These are phyloP conservation scores for Endothia cerciana DNA, from an alignment of 2,329 filamentous ascomycete species.

Conservation along the genomic window DNA sequence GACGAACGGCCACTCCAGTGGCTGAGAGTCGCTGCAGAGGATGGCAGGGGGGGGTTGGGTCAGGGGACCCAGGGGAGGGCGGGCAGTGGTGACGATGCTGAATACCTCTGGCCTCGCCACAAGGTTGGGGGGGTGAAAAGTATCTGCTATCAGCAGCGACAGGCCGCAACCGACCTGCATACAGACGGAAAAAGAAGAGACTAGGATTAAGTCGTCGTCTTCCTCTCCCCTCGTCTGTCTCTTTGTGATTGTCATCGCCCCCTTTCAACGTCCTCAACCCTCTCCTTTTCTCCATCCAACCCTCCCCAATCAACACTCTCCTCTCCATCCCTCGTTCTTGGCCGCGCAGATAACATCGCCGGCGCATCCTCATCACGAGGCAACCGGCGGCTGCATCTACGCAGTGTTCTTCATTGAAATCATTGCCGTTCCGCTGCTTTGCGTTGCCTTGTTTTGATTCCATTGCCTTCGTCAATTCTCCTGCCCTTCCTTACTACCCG, in stretches of 20 bases:
- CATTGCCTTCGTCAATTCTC: neutral
- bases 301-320: neutral
- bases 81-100: neutral
- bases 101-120: neutral
- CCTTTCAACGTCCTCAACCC: neutral
- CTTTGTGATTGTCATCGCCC: neutral
- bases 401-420: slow-evolving; percentile 16
- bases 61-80: neutral
- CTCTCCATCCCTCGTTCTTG: neutral
- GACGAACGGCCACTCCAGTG: neutral
- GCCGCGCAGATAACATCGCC: neutral
- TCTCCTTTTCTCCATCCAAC: neutral
- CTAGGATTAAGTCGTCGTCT: neutral
- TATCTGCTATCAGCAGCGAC: neutral
- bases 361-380: slow-evolving; percentile 1
- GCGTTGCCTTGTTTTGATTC: slow-evolving; percentile 12
- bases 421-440: slow-evolving; percentile 4
- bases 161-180: neutral
- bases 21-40: neutral
- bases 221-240: neutral
- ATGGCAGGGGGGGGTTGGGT: neutral
- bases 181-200: neutral
- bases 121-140: neutral
- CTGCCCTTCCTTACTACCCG: slow-evolving; percentile 2
- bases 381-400: neutral